Conservation (phyloP, 768 basidiomycete genomes). For the Termitomyces sp. region DNA sequence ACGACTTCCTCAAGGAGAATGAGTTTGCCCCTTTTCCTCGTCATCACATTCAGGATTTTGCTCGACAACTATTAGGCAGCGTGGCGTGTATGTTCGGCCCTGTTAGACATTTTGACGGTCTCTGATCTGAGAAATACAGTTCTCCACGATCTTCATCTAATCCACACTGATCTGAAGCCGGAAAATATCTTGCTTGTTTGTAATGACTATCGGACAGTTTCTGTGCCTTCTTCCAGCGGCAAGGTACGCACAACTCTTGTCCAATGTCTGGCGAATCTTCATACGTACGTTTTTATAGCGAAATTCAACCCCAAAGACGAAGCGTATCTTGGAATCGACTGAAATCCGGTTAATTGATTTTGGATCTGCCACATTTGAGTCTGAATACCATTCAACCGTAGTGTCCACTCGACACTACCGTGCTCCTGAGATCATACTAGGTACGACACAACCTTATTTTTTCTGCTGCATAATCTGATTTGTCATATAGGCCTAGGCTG, state of each 20-base stretch:
- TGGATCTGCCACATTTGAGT: constrained; percentile 96
- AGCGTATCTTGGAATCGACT: constrained; percentile 79
- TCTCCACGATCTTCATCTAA: constrained; percentile 83
- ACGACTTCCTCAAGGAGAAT: constrained; percentile 98
- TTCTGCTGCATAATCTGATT: constrained; percentile 4
- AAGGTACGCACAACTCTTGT: constrained; percentile 44
- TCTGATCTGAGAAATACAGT: constrained; percentile 44
- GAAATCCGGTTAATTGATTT: constrained; percentile 98
- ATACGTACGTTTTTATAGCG: constrained; percentile 38
- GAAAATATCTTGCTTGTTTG: constrained; percentile 96
- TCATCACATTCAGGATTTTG: constrained; percentile 94
- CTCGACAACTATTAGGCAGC: constrained; percentile 84
- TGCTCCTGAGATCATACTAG: constrained; percentile 97
- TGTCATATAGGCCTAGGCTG: constrained; percentile 78
- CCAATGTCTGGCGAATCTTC: constrained; percentile 11
- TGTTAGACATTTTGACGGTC: constrained; percentile 2
- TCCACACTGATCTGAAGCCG: constrained; percentile 98
- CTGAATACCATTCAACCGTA: constrained; percentile 97
- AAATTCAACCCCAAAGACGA: constrained; percentile 60
- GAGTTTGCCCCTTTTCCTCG: constrained; percentile 95
- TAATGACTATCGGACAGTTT: constrained; percentile 66
- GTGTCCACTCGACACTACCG: constrained; percentile 98
- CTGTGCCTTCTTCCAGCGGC: constrained; percentile 52
- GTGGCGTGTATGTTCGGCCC: constrained; percentile 76
- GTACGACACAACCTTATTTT: constrained; percentile 39